Conservation (phyloP, 495 filamentous ascomycete genomes). For the Podospora didyma region DNA sequence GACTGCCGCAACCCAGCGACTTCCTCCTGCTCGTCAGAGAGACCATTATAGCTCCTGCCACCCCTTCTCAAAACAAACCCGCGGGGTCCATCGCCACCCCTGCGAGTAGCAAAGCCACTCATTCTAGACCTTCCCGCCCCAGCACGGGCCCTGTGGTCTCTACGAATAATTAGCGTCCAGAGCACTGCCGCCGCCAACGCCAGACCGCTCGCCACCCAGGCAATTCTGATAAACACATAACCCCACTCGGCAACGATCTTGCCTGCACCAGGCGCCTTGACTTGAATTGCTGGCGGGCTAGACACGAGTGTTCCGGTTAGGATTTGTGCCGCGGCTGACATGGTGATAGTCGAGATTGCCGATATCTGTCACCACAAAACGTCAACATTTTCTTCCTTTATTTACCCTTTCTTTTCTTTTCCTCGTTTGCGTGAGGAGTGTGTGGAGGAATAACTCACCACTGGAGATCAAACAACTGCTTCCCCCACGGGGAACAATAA, state of each 20-base stretch:
- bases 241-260: background rate
- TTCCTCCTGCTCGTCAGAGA: no score
- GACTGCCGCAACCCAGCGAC: no score
- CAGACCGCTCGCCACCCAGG: background rate
- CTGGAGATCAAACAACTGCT: conserved; percentile 5
- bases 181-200: background rate
- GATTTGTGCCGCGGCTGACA: background rate
- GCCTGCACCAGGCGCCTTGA: background rate
- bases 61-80: no score
- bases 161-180: background rate
- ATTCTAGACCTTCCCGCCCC: no score
- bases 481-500: conserved; percentile 10
- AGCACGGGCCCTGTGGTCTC: no score
- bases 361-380: background rate
- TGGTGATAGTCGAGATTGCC: no score
- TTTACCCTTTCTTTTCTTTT: background rate
- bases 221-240: background rate
- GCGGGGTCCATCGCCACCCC: no score
- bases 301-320: background rate
- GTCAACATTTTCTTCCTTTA: background rate
- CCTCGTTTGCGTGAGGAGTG: background rate
- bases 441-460: background rate
- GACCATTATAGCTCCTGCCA: no score
- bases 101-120: no score
- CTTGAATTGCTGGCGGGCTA: background rate